Percentiles rank a stretch among this genome's conserved stretches.
Evolutionary conservation across 2,329 filamentous ascomycete species (phyloP).

Genomic region (Nemania bipapillata): DNA sequence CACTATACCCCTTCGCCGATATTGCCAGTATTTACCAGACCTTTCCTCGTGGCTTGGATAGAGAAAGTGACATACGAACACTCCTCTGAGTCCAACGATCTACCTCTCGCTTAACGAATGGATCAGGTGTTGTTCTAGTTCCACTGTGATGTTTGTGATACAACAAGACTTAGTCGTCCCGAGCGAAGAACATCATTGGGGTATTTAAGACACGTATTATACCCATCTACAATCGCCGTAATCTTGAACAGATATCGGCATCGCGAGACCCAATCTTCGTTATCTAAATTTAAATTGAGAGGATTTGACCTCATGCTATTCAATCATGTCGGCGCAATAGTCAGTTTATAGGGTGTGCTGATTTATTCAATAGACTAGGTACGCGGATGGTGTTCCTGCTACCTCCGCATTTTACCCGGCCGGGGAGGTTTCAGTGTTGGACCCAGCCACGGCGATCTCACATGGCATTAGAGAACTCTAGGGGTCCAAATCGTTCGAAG

Average conservation of each 20-base stretch:
- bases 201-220: not conserved
- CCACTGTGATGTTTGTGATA: not conserved
- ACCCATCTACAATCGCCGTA: not conserved
- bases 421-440: slow-evolving; percentile 11
- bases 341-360: not conserved
- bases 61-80: not conserved
- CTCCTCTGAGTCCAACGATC: not conserved
- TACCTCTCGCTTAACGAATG: not conserved
- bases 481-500: slow-evolving; percentile 1
- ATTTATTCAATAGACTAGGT: not conserved
- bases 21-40: no score
- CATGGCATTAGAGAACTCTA: slow-evolving; percentile 7
- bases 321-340: not conserved
- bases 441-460: slow-evolving; percentile 15
- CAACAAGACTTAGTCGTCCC: not conserved
- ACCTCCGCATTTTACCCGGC: slow-evolving; percentile 17
- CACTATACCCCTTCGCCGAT: no score
- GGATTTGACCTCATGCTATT: not conserved
- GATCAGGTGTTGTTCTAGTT: not conserved
- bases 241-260: not conserved
- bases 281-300: not conserved
- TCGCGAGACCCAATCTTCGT: not conserved
- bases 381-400: not conserved
- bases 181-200: not conserved
- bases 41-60: not conserved